These are phyloP conservation scores for Calonectria pauciramosa DNA, from an alignment of 2,329 filamentous ascomycete genomes.

Conservation along the genomic window DNA sequence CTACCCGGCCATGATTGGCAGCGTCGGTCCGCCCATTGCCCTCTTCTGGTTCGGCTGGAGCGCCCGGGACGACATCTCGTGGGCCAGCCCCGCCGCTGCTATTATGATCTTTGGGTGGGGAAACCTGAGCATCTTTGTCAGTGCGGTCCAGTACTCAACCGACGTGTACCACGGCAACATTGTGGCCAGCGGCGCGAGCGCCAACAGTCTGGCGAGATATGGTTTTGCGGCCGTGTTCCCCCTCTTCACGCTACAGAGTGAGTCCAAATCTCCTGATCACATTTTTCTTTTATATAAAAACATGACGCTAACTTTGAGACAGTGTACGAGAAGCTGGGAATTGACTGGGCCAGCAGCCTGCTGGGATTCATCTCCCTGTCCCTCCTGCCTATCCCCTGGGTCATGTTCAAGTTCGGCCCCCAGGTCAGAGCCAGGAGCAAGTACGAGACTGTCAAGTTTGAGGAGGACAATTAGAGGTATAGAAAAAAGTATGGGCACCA, in stretches of 20 bases:
- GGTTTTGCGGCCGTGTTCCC: slow-evolving; percentile 69
- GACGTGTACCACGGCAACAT: slow-evolving; percentile 69
- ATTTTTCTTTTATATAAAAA: background rate
- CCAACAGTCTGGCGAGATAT: slow-evolving; percentile 71
- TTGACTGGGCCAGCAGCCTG: slow-evolving; percentile 62
- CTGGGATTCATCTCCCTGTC: slow-evolving; percentile 62
- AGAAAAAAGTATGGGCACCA: background rate
- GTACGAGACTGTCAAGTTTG: slow-evolving; percentile 53
- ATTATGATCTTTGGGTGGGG: slow-evolving; percentile 72
- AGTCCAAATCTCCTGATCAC: slow-evolving; percentile 35
- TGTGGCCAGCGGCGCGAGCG: slow-evolving; percentile 70
- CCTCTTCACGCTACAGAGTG: slow-evolving; percentile 71
- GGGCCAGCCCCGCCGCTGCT: slow-evolving; percentile 64
- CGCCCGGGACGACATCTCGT: slow-evolving; percentile 59
- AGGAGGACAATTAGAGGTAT: background rate
- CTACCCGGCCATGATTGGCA: slow-evolving; percentile 71
- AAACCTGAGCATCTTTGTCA: slow-evolving; percentile 71
- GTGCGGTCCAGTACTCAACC: slow-evolving; percentile 64
- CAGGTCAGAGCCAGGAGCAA: slow-evolving; percentile 41
- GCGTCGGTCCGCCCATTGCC: slow-evolving; percentile 64
- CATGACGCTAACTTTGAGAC: slow-evolving; percentile 23
- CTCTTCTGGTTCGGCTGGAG: slow-evolving; percentile 75
- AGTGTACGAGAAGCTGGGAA: slow-evolving; percentile 61
- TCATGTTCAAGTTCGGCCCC: slow-evolving; percentile 64
- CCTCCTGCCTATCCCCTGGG: slow-evolving; percentile 66